Percentiles rank a stretch among this genome's conserved stretches.
These are phyloP conservation scores for Fraxinus ornus DNA, from an alignment of 305 asterid species.

Conservation along the genomic window DNA sequence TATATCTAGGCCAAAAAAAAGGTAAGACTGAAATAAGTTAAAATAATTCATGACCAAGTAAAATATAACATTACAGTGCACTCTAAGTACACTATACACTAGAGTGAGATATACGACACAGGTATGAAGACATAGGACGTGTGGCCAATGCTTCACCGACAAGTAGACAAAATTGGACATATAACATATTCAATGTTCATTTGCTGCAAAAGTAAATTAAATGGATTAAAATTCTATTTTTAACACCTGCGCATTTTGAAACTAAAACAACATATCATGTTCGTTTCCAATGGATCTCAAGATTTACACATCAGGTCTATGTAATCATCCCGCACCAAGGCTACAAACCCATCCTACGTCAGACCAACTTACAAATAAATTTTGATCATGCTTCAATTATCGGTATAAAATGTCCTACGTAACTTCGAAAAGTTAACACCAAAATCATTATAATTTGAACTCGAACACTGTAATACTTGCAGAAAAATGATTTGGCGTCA, in stretches of 20 bases:
- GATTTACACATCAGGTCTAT: neutral
- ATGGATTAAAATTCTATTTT: neutral
- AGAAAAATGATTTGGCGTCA: neutral
- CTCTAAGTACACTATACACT: neutral
- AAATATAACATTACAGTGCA: neutral
- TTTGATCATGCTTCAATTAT: conserved; percentile 11
- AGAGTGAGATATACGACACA: neutral
- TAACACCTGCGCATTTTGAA: neutral
- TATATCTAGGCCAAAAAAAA: conserved; percentile 58
- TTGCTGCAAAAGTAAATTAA: neutral
- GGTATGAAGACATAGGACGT: neutral
- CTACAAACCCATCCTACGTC: conserved; percentile 5
- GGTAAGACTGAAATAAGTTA: conserved; percentile 14
- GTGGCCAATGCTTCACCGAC: neutral
- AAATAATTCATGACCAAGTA: neutral
- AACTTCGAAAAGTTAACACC: neutral
- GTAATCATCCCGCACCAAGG: conserved; percentile 8
- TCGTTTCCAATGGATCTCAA: conserved; percentile 11
- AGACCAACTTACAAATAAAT: conserved; percentile 5
- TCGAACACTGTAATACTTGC: neutral
- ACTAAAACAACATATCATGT: neutral
- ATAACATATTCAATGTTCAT: neutral
- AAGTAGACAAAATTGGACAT: neutral
- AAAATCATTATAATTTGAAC: conserved; percentile 6
- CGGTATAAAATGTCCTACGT: conserved; percentile 13